A percentile compares a stretch with the other conserved stretches of the same genome.
Evolutionary conservation across 2,329 filamentous ascomycete species (phyloP).

Genomic region (Apiospora marii): DNA sequence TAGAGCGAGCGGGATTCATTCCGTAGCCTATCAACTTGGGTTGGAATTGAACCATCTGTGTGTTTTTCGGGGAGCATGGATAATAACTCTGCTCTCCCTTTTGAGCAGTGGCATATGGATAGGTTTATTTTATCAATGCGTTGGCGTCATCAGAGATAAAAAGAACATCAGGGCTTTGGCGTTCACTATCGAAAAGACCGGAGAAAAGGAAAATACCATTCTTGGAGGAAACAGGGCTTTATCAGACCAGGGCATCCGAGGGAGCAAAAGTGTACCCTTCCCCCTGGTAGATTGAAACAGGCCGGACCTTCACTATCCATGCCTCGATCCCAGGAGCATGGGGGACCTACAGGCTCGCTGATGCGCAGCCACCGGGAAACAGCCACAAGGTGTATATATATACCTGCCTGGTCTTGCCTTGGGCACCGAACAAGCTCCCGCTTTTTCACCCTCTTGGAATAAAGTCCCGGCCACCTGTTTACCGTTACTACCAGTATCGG

Average conservation of each 20-base stretch:
- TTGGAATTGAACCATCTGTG: conserved; percentile 15
- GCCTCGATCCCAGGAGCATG: not conserved
- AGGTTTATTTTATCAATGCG: conserved; percentile 23
- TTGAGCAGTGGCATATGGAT: conserved; percentile 17
- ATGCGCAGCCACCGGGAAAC: not conserved
- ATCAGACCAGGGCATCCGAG: not conserved
- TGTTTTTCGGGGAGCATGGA: conserved; percentile 5
- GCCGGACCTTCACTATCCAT: not conserved
- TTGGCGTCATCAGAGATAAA: conserved; percentile 22
- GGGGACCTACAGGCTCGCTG: not conserved
- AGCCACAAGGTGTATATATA: not conserved
- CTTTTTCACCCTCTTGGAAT: not conserved
- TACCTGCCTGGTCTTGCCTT: not conserved
- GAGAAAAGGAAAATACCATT: conserved; percentile 23
- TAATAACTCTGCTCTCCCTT: not conserved
- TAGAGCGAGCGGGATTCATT: conserved; percentile 16
- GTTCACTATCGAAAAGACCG: conserved; percentile 21
- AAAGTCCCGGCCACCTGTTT: not conserved
- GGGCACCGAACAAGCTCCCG: not conserved
- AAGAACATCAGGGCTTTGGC: conserved; percentile 24
- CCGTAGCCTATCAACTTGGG: conserved; percentile 9
- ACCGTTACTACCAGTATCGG: conserved; percentile 1
- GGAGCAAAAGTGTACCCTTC: not conserved
- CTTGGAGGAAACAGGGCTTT: not conserved
- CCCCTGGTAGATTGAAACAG: not conserved